Percentiles rank a stretch among this genome's conserved stretches.
Evolutionary conservation across 2,329 filamentous ascomycete genomes (phyloP).

Genomic region (Pseudocercospora crystallina): DNA sequence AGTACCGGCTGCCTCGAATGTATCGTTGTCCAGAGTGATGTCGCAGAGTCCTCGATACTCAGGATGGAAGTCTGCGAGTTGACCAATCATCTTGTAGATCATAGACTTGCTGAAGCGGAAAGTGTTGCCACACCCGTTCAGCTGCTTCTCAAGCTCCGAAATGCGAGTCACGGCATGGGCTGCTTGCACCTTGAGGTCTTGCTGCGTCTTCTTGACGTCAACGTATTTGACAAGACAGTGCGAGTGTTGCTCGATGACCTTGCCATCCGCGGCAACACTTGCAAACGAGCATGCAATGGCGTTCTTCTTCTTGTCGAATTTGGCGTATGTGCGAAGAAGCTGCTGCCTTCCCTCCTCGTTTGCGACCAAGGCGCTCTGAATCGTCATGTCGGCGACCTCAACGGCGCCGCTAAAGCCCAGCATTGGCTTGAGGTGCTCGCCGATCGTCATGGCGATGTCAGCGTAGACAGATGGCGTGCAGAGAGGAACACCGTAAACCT

Average conservation of each 20-base stretch:
- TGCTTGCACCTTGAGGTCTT: slow-evolving; percentile 27
- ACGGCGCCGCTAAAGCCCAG: slow-evolving; percentile 27
- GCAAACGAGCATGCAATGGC: slow-evolving; percentile 10
- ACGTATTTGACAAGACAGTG: slow-evolving; percentile 8
- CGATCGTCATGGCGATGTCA: slow-evolving; percentile 37
- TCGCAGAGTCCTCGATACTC: slow-evolving; percentile 40
- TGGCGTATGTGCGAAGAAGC: slow-evolving; percentile 11
- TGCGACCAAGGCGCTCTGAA: slow-evolving; percentile 32
- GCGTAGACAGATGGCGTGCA: slow-evolving; percentile 40
- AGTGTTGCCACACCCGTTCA: slow-evolving; percentile 24
- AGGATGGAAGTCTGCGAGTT: slow-evolving; percentile 18
- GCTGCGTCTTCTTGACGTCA: slow-evolving; percentile 27
- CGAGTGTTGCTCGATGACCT: slow-evolving; percentile 12
- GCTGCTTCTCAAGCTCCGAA: background rate
- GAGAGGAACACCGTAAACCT: slow-evolving; percentile 41
- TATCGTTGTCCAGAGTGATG: slow-evolving; percentile 37
- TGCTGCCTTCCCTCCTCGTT: slow-evolving; percentile 14
- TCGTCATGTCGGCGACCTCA: slow-evolving; percentile 42
- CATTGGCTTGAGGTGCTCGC: slow-evolving; percentile 23
- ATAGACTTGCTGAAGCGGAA: slow-evolving; percentile 17
- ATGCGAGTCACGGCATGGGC: slow-evolving; percentile 2
- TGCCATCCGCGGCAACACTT: slow-evolving; percentile 1
- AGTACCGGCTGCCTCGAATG: slow-evolving; percentile 36
- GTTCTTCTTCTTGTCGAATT: slow-evolving; percentile 5
- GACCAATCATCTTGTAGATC: slow-evolving; percentile 18